Percentiles rank a stretch among this genome's conserved stretches.
Conservation (phyloP, 1,284 basidiomycete genomes). For the Fomitopsis schrenkii region DNA sequence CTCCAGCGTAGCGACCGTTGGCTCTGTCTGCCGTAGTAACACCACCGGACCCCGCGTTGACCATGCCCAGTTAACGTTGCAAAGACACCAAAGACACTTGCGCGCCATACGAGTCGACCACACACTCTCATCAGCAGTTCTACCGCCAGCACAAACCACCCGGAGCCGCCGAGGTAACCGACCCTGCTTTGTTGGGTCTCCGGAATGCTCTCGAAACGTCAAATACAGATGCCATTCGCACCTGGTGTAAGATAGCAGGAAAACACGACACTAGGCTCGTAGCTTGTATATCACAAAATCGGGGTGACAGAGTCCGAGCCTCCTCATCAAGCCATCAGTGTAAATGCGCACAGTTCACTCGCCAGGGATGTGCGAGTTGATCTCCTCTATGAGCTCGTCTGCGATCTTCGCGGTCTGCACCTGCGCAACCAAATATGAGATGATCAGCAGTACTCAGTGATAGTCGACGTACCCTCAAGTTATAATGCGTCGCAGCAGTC, state of each 20-base stretch:
- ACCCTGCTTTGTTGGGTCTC: background rate
- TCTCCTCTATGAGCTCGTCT: slow-evolving; percentile 31
- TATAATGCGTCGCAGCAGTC: slow-evolving; percentile 65
- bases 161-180: background rate
- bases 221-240: background rate
- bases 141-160: background rate
- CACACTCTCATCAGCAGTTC: too few relatives aligned
- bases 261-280: background rate
- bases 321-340: background rate
- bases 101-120: too few relatives aligned
- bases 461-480: slow-evolving; percentile 61
- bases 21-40: too few relatives aligned
- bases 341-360: slow-evolving; percentile 9
- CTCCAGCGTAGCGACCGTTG: too few relatives aligned
- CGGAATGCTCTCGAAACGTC: background rate
- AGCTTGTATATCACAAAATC: background rate
- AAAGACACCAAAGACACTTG: too few relatives aligned
- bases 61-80: too few relatives aligned
- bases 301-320: background rate
- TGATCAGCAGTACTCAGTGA: background rate
- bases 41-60: too few relatives aligned
- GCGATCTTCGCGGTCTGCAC: slow-evolving; percentile 32
- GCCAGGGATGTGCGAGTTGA: slow-evolving; percentile 30
- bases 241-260: background rate
- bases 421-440: slow-evolving; percentile 13